Evolutionary conservation across 1,284 basidiomycete species (phyloP).

Genomic region (Ustilago hordei): DNA sequence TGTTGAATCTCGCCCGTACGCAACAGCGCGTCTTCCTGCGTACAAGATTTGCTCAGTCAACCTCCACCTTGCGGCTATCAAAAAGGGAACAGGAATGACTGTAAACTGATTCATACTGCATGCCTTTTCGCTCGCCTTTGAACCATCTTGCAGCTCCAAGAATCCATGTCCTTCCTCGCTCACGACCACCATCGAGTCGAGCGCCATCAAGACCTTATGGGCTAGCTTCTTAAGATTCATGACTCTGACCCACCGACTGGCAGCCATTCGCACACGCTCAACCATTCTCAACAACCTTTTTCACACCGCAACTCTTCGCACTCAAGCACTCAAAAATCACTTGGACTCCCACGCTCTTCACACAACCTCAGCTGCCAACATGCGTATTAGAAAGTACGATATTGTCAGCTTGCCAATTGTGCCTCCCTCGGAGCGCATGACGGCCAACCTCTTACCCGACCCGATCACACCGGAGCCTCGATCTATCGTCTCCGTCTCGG

Average conservation of each 20-base stretch:
- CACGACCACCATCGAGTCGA: conserved; percentile 5
- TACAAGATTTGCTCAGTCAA: conserved; percentile 5
- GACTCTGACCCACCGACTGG: conserved; percentile 22
- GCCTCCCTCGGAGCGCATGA: conserved; percentile 75
- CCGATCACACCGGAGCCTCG: conserved; percentile 74
- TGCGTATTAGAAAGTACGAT: conserved; percentile 32
- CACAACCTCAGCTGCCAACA: conserved; percentile 16
- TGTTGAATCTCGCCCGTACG: neutral
- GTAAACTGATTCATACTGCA: conserved; percentile 16
- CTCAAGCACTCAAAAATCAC: neutral
- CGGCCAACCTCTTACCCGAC: conserved; percentile 79
- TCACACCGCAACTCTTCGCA: neutral
- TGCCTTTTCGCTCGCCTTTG: neutral
- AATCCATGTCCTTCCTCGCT: neutral
- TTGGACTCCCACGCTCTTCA: conserved; percentile 1
- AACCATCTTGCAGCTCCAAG: neutral
- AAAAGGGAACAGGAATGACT: conserved; percentile 8
- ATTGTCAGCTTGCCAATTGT: conserved; percentile 75
- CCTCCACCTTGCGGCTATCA: conserved; percentile 5
- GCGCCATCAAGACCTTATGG: neutral
- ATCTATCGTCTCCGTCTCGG: conserved; percentile 72
- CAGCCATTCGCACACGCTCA: conserved; percentile 19
- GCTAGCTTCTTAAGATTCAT: conserved; percentile 13
- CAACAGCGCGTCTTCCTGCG: conserved; percentile 13
- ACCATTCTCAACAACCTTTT: neutral